Evolutionary conservation across 352 stramenopile species (phyloP).

Genomic region (Phytophthora sansomeana): DNA sequence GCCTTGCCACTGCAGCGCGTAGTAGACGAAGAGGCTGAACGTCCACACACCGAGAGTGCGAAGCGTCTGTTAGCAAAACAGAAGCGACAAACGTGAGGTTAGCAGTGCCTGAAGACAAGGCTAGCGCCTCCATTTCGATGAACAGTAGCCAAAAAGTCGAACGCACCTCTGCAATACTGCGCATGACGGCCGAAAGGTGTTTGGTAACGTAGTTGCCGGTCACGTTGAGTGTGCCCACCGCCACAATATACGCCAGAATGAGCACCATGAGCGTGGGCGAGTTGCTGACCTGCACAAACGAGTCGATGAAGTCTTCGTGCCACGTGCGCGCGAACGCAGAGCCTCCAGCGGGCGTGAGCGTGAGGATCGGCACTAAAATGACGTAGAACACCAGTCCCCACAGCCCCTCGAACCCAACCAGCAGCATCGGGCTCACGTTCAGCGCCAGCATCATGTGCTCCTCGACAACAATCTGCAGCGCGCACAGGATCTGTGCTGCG

Average conservation of each 20-base stretch:
- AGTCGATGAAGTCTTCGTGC: constrained; percentile 87
- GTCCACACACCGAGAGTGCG: constrained; percentile 82
- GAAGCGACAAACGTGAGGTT: constrained; percentile 17
- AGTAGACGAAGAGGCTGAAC: constrained; percentile 82
- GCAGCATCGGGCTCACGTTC: constrained; percentile 87
- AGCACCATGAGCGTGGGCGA: constrained; percentile 65
- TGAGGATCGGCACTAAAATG: constrained; percentile 72
- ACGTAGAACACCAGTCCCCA: constrained; percentile 89
- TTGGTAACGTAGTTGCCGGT: constrained; percentile 89
- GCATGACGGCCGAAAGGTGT: constrained; percentile 85
- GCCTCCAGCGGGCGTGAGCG: constrained; percentile 54
- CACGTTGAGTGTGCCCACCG: constrained; percentile 84
- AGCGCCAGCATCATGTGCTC: constrained; percentile 88
- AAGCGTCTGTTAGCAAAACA: constrained; percentile 57
- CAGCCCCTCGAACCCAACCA: constrained; percentile 88
- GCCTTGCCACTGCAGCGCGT: constrained; percentile 75
- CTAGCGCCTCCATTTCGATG: constrained; percentile 1
- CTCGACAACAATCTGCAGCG: constrained; percentile 91
- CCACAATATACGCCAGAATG: constrained; percentile 71
- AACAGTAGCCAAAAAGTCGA: constrained; percentile 9
- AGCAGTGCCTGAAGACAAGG: constrained; percentile 16
- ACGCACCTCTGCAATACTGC: constrained; percentile 81
- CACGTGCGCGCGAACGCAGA: constrained; percentile 74
- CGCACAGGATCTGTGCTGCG: constrained; percentile 79
- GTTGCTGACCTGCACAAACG: constrained; percentile 77